A percentile compares a stretch with the other conserved stretches of the same genome.
Conservation (phyloP, 768 basidiomycete genomes). For the Chalciporus piperatus region DNA sequence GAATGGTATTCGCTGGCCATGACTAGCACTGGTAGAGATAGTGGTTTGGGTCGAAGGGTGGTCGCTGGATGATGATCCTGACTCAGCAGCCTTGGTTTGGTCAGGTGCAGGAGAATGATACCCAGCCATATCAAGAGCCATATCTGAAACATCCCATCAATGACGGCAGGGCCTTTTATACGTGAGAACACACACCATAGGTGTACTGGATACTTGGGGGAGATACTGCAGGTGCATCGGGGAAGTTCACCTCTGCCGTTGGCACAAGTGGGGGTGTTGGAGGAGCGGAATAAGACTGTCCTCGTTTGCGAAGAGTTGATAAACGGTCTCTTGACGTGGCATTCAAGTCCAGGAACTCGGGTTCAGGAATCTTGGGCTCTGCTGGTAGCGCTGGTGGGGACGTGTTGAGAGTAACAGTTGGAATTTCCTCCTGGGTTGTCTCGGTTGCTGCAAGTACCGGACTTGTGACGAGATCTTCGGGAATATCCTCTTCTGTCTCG, state of each 20-base stretch:
- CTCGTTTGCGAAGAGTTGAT: constrained; percentile 19
- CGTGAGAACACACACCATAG: constrained; percentile 39
- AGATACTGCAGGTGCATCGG: constrained; percentile 40
- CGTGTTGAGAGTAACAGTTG: constrained; percentile 18
- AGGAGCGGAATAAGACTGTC: constrained; percentile 26
- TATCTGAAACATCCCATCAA: constrained; percentile 41
- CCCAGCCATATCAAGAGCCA: constrained; percentile 80
- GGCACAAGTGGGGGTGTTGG: constrained; percentile 30
- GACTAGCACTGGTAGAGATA: neutral
- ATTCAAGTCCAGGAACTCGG: constrained; percentile 85
- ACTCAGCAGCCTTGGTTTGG: neutral
- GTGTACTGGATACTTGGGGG: constrained; percentile 63
- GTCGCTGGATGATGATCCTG: constrained; percentile 14
- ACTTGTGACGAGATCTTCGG: constrained; percentile 89
- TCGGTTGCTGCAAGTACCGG: constrained; percentile 75
- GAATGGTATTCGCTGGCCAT: constrained; percentile 16
- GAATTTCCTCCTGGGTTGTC: constrained; percentile 29
- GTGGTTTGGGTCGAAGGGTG: constrained; percentile 16
- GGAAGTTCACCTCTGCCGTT: constrained; percentile 51
- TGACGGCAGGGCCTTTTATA: neutral
- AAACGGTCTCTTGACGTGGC: constrained; percentile 32
- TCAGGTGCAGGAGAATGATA: constrained; percentile 50
- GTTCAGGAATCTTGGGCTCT: constrained; percentile 43
- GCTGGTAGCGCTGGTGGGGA: constrained; percentile 7
- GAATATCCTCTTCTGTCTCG: constrained; percentile 93